Conservation (phyloP, 345 rosid genomes). For the Eucalyptus marginata region DNA sequence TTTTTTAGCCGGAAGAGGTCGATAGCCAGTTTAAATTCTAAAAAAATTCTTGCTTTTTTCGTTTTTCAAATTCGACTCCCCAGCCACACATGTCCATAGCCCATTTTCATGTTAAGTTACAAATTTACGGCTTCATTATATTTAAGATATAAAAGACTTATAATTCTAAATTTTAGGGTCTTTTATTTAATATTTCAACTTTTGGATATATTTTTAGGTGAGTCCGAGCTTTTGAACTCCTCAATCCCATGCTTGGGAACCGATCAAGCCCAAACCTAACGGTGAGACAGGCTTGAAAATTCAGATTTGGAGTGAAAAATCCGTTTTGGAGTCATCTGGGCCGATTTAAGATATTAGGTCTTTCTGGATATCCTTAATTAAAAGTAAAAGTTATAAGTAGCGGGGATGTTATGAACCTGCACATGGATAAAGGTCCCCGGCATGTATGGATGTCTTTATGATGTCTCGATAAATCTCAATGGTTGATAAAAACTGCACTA, state of each 20-base stretch:
- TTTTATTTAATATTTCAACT: not conserved
- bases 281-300: not conserved
- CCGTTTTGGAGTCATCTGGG: not conserved
- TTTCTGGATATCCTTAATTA: not conserved
- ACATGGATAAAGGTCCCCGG: not conserved
- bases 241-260: not conserved
- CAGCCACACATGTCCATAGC: not conserved
- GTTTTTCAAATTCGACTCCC: not conserved
- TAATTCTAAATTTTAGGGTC: not conserved
- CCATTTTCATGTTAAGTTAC: not conserved
- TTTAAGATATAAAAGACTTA: not conserved
- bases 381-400: not conserved
- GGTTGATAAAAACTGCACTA: not conserved
- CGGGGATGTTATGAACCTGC: not conserved
- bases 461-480: not conserved
- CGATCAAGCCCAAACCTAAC: not conserved
- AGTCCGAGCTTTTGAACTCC: not conserved
- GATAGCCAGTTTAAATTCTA: not conserved
- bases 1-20: not conserved
- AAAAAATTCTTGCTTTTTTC: not conserved
- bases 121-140: not conserved
- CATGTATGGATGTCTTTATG: fast-evolving
- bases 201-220: not conserved
- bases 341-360: not conserved
- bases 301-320: not conserved